phyloP scores from a whole-genome alignment of 805 yeast genomes.

The Yarrowia yakushimensis region DNA sequence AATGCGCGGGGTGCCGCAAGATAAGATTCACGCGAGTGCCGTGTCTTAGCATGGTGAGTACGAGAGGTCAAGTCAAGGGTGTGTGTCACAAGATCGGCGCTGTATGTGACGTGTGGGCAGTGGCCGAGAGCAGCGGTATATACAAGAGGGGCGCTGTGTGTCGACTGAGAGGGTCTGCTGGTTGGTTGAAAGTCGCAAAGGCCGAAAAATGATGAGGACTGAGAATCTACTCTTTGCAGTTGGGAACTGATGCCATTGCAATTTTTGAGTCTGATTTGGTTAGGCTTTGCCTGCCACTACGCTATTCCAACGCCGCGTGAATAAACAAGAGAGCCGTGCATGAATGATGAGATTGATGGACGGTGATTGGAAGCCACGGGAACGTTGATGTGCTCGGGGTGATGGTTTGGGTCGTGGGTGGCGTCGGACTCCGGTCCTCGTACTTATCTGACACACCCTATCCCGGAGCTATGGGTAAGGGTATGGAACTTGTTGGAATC shows the following conservation, averaged over 20 bases:
- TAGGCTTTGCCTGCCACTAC: neutral
- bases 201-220: neutral
- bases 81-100: neutral
- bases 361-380: neutral
- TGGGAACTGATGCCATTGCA: neutral
- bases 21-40: conserved; percentile 25
- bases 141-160: neutral
- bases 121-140: neutral
- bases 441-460: neutral
- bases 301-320: neutral
- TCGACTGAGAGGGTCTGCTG: neutral
- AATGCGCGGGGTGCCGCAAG: conserved; percentile 22
- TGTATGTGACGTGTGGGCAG: neutral
- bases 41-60: conserved; percentile 21
- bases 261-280: conserved; percentile 16
- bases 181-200: neutral
- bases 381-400: neutral
- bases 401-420: neutral
- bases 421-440: neutral
- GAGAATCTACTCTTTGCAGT: neutral
- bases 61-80: neutral
- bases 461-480: neutral
- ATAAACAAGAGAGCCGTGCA: conserved; percentile 5
- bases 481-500: neutral
- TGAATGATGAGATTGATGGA: neutral